Conservation (phyloP, 1,139 yeast species). For the Pichia sp. region DNA sequence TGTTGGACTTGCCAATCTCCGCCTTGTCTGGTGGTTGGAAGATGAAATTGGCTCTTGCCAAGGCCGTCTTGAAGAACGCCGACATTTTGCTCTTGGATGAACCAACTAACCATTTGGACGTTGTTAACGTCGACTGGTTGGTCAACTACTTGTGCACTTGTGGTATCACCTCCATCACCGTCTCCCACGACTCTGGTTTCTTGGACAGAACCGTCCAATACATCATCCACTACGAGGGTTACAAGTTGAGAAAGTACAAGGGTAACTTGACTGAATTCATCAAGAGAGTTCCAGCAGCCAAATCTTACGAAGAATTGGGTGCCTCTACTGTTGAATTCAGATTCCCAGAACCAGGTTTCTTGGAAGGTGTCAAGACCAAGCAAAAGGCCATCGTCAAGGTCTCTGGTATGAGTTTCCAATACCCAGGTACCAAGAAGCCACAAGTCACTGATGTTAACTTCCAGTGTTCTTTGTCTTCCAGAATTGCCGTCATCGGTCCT, state of each 20-base stretch:
- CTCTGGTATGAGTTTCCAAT: conserved; percentile 94
- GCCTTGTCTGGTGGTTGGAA: conserved; percentile 99
- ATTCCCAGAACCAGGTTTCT: conserved; percentile 99
- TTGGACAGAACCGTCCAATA: conserved; percentile 95
- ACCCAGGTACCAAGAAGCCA: conserved; percentile 97
- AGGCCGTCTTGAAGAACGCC: conserved; percentile 98
- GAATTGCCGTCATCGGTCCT: conserved; percentile 99
- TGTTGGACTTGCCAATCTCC: conserved; percentile 89
- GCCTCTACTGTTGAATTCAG: conserved; percentile 93
- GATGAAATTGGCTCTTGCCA: conserved; percentile 98
- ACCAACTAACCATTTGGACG: conserved; percentile 99
- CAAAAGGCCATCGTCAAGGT: conserved; percentile 99
- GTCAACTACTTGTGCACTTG: conserved; percentile 97
- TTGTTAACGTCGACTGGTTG: conserved; percentile 98
- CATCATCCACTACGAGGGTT: conserved; percentile 99
- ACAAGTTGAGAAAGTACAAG: conserved; percentile 98
- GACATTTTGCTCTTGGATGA: conserved; percentile 97
- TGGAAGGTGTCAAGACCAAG: conserved; percentile 99
- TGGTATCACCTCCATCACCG: conserved; percentile 96
- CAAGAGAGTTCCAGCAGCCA: conserved; percentile 97
- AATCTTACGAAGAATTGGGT: conserved; percentile 97
- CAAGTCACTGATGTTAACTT: conserved; percentile 85
- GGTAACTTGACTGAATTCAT: conserved; percentile 99
- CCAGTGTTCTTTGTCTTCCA: conserved; percentile 98
- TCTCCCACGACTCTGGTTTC: conserved; percentile 99